Evolutionary conservation across 176 grass and related monocot genomes (phyloP).

Genomic region (Poa pratensis): DNA sequence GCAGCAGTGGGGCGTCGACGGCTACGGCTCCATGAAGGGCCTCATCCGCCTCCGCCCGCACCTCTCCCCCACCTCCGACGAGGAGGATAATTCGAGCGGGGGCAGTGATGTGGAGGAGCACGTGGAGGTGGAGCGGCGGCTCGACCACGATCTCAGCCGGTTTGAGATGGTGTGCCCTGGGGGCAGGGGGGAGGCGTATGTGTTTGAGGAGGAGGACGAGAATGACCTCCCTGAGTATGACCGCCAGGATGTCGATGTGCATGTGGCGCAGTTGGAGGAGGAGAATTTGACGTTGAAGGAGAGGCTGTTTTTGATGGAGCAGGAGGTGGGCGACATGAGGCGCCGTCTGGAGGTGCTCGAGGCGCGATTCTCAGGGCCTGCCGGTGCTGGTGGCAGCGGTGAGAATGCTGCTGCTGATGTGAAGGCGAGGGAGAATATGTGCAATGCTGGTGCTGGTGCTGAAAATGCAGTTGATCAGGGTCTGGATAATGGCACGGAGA

Average conservation of each 20-base stretch:
- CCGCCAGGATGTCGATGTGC: constrained; percentile 34
- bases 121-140: no score
- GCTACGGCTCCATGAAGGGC: constrained; percentile 94
- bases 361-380: constrained; percentile 19
- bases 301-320: constrained; percentile 86
- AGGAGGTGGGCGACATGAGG: constrained; percentile 77
- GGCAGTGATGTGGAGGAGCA: no score
- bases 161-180: no score
- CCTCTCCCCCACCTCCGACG: no score
- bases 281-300: constrained; percentile 88
- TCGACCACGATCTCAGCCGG: no score
- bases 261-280: constrained; percentile 73
- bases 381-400: background rate
- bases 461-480: constrained; percentile 52
- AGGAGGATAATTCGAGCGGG: no score
- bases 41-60: constrained; percentile 74
- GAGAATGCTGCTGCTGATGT: constrained; percentile 44
- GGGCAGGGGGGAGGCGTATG: background rate
- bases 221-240: constrained; percentile 28
- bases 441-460: constrained; percentile 36
- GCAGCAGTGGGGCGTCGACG: constrained; percentile 94
- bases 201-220: constrained; percentile 58
- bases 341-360: constrained; percentile 54
- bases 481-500: constrained; percentile 63
- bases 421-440: background rate